Conservation (phyloP, 257 asterid genomes). For the Apocynum venetum region DNA sequence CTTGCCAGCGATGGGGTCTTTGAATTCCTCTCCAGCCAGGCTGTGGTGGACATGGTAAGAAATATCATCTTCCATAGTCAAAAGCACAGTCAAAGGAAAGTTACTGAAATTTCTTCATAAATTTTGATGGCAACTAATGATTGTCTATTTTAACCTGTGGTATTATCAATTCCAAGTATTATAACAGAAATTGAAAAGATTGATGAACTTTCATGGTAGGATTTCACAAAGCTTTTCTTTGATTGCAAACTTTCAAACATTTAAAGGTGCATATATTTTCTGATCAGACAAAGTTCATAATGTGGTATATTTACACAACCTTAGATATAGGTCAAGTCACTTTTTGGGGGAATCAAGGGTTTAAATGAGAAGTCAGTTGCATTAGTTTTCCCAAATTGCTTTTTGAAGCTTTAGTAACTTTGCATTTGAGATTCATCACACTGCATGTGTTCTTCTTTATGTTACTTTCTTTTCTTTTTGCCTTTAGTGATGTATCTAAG, state of each 20-base stretch:
- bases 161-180: neutral
- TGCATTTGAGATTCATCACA: neutral
- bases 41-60: slow-evolving; percentile 81
- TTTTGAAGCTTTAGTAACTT: neutral
- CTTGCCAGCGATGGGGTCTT: slow-evolving; percentile 92
- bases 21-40: slow-evolving; percentile 82
- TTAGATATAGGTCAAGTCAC: neutral
- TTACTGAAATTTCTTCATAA: slow-evolving; percentile 1
- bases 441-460: neutral
- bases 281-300: neutral
- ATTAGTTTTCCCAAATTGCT: neutral
- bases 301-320: neutral
- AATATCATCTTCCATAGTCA: slow-evolving; percentile 4
- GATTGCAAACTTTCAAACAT: neutral
- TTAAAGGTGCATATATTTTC: neutral
- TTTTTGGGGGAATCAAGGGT: neutral
- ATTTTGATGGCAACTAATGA: slow-evolving; percentile 1
- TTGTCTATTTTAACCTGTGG: neutral
- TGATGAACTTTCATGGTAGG: neutral
- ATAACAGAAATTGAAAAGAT: neutral
- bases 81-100: slow-evolving; percentile 1
- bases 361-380: neutral
- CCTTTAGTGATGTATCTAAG: neutral
- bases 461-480: neutral
- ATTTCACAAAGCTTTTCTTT: neutral